Percentiles rank a stretch among this genome's conserved stretches.
phyloP scores from a whole-genome alignment of 2,329 filamentous ascomycete species.

The Beauveria scarabaeidicola region DNA sequence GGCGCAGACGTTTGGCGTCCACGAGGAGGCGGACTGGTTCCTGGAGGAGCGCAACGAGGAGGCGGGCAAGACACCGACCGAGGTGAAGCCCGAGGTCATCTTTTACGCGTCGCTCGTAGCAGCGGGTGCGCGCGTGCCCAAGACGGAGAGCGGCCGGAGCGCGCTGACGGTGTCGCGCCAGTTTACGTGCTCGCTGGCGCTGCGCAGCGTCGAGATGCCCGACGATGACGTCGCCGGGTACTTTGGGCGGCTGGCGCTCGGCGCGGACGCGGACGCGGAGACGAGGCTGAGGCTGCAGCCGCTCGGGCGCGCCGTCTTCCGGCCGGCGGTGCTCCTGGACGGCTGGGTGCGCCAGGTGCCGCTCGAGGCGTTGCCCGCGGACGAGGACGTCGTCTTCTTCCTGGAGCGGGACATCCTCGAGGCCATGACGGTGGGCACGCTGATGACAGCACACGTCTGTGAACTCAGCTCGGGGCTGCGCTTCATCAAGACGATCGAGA shows the following conservation, averaged over 20 bases:
- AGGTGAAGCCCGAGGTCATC: slow-evolving; percentile 25
- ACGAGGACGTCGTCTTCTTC: slow-evolving; percentile 41
- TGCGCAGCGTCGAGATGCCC: slow-evolving; percentile 43
- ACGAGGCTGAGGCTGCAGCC: slow-evolving; percentile 26
- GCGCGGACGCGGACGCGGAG: slow-evolving; percentile 19
- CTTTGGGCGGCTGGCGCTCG: slow-evolving; percentile 34
- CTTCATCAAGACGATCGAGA: slow-evolving; percentile 53
- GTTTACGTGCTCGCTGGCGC: slow-evolving; percentile 48
- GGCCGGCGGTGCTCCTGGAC: slow-evolving; percentile 38
- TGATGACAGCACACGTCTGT: slow-evolving; percentile 46
- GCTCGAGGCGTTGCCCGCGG: slow-evolving; percentile 12
- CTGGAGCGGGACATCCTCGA: slow-evolving; percentile 51
- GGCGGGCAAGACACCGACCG: background rate
- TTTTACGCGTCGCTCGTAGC: slow-evolving; percentile 35
- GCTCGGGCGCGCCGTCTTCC: slow-evolving; percentile 37
- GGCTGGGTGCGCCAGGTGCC: slow-evolving; percentile 33
- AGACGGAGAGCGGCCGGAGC: background rate
- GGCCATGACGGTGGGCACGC: slow-evolving; percentile 56
- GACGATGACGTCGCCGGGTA: slow-evolving; percentile 30
- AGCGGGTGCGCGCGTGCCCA: slow-evolving; percentile 24
- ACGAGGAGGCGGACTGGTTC: slow-evolving; percentile 23
- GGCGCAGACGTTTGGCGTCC: slow-evolving; percentile 53
- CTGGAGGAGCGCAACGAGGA: slow-evolving; percentile 12
- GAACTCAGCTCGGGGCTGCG: slow-evolving; percentile 53
- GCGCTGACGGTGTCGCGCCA: background rate